Evolutionary conservation across 768 basidiomycete genomes (phyloP), one percentile per base, ranked within the genome.

Genomic region (Coprinopsis sp.): DNA sequence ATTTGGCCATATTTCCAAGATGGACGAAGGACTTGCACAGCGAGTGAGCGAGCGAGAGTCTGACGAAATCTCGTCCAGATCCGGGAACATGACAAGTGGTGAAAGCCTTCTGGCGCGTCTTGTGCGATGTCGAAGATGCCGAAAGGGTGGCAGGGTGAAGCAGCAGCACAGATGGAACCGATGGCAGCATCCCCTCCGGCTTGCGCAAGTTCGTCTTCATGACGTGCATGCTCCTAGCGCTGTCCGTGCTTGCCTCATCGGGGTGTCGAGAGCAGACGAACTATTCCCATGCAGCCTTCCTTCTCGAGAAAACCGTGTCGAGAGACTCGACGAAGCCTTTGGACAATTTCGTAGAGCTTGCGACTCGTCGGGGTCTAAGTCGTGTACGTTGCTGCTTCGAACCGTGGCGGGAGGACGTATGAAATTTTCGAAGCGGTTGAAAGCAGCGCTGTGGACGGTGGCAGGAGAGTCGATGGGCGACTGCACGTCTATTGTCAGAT

Each of bases 361-460:
- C 89, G 79, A 63, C 95, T 80, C 66, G 39, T 82, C 81, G 1
- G 89, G 91, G 61, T 99, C 95, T 6, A 95, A 95, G 62, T 98
- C 95, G 55, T 81, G 24, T 81, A 70, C 37, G 87, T 68, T 1
- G 88, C 78, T 0, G 77, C 71, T 2, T 79, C 62, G 1, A 78
- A 74, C 3, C 78, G 70, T n/a, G 83, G 78, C 38, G 87, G 78
- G 55, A 93, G 76, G 73, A 93, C 91, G 61, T 87, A 91, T 0
- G 87, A 77, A 22, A 93, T 69, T 38, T 86, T 79, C 66, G 90
- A 85, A 55, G 90, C 81, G 33, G 78, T 82, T 49, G 87, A 81
- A 38, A 84, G 78, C 37, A 81, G 72, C 30, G 71, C 64, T 1
- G 48, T 86, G 66, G 84, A 78, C 3, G 88, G 80, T 3, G 83